Evolutionary conservation across 2,329 filamentous ascomycete genomes (phyloP), one percentile per base, ranked within the genome.

Genomic region (Clonostachys chloroleuca): DNA sequence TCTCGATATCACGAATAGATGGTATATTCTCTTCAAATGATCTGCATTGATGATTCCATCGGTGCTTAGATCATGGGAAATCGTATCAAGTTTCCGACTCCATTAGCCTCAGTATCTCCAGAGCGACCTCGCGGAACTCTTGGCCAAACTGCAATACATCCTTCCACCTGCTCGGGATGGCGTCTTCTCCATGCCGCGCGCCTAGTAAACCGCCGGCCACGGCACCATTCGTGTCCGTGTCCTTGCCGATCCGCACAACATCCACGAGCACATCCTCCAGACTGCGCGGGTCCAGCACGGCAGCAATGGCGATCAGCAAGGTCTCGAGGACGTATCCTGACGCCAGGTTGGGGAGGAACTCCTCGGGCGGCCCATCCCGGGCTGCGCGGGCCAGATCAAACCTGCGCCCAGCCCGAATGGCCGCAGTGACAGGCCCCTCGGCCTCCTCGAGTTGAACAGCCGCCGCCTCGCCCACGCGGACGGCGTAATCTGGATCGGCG

Each of bases 141-240:
- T 59, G 44, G 2, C 49, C 57, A 51, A 70, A 72, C 57, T 73
- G 69, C 50, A 73, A 49, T 51, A 56, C 60, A 12, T 57, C 51
- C 44, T 58, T 56, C 73, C 73, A 76, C 14, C 56, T 35, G n/a
- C 43, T 17, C 1, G 72, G 72, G n/a, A 76, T 66, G 7, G 59
- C 65, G 3, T 63, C 57, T 5, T 64, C 56, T 4, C 73, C 73
- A 42, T 74, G 69, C 24, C 70, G 57, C 3, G 71, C 73, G 0
- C 73, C 73, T 2, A 76, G 48, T 4, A 75, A 51, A 1, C 72
- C 72, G 2, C 73, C 72, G 0, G 72, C 69, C 40, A 75, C 65
- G 1, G 72, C 72, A 1, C 54, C 71, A 46, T 75, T 75, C 0
- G 72, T 74, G 50, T 76, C 73, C 1, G 70, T 69, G 47, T 76